Conservation (phyloP, 2,329 filamentous ascomycete genomes). For the Macrophomina tecta region DNA sequence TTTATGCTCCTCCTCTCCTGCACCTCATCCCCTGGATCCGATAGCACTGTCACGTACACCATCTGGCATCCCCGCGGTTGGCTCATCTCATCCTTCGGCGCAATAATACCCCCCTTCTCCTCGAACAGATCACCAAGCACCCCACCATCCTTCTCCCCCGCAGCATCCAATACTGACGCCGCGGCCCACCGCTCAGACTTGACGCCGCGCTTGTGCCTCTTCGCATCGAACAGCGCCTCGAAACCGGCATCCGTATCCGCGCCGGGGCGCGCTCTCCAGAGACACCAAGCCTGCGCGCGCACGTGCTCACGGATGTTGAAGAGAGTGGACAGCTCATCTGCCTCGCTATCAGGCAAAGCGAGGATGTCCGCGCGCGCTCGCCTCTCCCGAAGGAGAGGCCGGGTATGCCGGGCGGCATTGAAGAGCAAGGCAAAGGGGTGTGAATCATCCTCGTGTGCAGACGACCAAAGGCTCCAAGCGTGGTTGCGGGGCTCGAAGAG, state of each 20-base stretch:
- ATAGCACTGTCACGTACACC: slow-evolving; percentile 11
- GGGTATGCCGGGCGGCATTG: not conserved
- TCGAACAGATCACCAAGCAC: not conserved
- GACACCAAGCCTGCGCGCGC: not conserved
- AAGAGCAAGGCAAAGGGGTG: slow-evolving; percentile 32
- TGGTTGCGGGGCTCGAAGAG: slow-evolving; percentile 13
- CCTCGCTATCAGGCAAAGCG: not conserved
- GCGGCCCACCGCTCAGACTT: not conserved
- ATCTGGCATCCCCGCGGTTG: not conserved
- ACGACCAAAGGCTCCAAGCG: slow-evolving; percentile 7
- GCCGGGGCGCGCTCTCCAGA: not conserved
- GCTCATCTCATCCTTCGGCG: not conserved
- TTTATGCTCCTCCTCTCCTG: not conserved
- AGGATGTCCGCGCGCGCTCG: slow-evolving; percentile 30
- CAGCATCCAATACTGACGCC: not conserved
- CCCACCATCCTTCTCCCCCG: not conserved
- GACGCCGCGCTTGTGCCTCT: not conserved
- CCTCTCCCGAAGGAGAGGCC: slow-evolving; percentile 9
- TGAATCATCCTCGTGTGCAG: not conserved
- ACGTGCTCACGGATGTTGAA: not conserved
- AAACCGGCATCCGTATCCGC: not conserved
- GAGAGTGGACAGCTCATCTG: not conserved
- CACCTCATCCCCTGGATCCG: not conserved
- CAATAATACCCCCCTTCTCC: not conserved
- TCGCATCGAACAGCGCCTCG: not conserved